Conservation (phyloP, 768 basidiomycete genomes). For the Tulasnella sp. region DNA sequence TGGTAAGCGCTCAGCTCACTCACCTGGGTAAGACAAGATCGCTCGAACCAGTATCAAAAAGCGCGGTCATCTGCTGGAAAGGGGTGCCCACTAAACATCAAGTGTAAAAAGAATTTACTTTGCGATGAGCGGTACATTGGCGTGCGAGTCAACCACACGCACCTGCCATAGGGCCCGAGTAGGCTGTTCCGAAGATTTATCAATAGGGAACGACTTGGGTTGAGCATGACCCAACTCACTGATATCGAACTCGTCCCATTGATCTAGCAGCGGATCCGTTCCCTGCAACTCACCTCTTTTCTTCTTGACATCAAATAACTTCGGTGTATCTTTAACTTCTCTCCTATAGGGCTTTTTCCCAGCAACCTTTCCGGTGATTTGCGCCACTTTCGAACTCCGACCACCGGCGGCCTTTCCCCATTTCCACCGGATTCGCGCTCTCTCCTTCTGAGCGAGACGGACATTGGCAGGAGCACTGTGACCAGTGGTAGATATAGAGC, state of each 20-base stretch:
- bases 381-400: neutral
- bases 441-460: neutral
- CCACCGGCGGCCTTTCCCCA: neutral
- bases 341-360: neutral
- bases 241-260: neutral
- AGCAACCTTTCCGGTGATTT: neutral
- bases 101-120: neutral
- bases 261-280: neutral
- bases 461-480: neutral
- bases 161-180: neutral
- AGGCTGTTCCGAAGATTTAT: neutral
- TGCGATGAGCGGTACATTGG: neutral
- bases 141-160: neutral
- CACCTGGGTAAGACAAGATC: slow-evolving; percentile 1
- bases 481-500: neutral
- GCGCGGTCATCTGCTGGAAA: neutral
- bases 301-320: neutral
- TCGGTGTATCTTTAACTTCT: too few species aligned
- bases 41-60: slow-evolving; percentile 6
- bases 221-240: neutral
- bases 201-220: too few species aligned
- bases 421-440: neutral
- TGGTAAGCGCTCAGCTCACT: neutral
- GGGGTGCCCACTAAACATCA: neutral
- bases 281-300: neutral